Evolutionary conservation across 805 yeast genomes (phyloP).

Genomic region (Lachancea nothofagi): DNA sequence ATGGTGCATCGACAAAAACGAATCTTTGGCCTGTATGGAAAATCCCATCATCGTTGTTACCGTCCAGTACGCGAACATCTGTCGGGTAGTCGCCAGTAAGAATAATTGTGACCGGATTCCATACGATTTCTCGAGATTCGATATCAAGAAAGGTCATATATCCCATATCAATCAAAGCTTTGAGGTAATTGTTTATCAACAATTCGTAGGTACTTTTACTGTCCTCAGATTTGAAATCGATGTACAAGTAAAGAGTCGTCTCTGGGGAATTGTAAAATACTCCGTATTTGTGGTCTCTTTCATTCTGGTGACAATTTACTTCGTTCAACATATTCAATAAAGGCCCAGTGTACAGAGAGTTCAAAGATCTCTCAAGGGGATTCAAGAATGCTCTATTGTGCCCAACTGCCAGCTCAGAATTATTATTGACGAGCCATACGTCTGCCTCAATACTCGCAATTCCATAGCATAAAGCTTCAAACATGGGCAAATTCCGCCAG

Average conservation of each 20-base stretch:
- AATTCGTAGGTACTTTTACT: constrained; percentile 39
- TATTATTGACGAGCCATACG: constrained; percentile 43
- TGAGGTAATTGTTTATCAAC: constrained; percentile 40
- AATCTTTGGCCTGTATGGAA: constrained; percentile 26
- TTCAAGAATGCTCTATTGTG: constrained; percentile 48
- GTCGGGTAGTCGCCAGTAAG: constrained; percentile 62
- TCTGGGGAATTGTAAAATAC: constrained; percentile 41
- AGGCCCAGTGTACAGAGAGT: constrained; percentile 48
- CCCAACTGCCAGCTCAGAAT: constrained; percentile 51
- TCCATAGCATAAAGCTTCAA: constrained; percentile 51
- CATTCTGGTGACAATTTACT: constrained; percentile 36
- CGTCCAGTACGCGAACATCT: constrained; percentile 13
- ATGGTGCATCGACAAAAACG: constrained; percentile 44
- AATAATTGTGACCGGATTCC: constrained; percentile 57
- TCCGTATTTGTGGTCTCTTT: constrained; percentile 21
- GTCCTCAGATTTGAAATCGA: constrained; percentile 57
- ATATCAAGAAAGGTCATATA: constrained; percentile 48
- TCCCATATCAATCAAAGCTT: constrained; percentile 41
- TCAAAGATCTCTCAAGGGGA: constrained; percentile 40
- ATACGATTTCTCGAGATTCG: constrained; percentile 28
- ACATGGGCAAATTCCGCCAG: constrained; percentile 53
- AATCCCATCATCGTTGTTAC: constrained; percentile 14
- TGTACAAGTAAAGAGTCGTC: constrained; percentile 52
- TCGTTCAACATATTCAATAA: constrained; percentile 43
- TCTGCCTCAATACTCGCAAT: constrained; percentile 62